Evolutionary conservation across 768 basidiomycete genomes (phyloP).

Genomic region (Russula abietina): DNA sequence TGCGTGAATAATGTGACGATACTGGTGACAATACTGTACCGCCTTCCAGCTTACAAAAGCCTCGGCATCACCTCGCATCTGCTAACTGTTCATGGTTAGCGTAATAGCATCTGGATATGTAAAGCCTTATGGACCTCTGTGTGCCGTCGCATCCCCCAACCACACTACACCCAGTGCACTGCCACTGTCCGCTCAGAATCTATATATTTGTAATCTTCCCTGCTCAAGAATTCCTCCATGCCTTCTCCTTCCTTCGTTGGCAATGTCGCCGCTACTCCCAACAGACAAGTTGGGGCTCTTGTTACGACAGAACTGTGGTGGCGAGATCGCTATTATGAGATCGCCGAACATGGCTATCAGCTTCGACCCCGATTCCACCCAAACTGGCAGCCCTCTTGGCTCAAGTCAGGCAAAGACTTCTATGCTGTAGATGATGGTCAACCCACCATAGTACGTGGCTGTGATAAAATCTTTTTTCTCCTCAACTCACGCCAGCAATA

Average conservation of each 20-base stretch:
- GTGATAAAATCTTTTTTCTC: neutral
- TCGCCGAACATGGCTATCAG: constrained; percentile 2
- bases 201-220: neutral
- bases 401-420: constrained; percentile 8
- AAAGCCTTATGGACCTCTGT: neutral
- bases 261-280: neutral
- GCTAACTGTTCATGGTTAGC: neutral
- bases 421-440: constrained; percentile 15
- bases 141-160: neutral
- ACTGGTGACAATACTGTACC: neutral
- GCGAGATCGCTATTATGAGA: constrained; percentile 1
- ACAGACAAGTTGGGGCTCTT: constrained; percentile 6
- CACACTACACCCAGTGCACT: neutral
- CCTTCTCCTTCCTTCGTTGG: neutral
- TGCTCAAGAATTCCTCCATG: neutral
- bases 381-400: constrained; percentile 16
- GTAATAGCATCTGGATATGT: neutral
- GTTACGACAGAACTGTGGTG: constrained; percentile 17
- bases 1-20: no score
- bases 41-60: neutral
- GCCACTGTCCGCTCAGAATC: neutral
- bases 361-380: constrained; percentile 21
- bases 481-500: neutral
- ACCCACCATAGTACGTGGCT: constrained; percentile 9
- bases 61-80: neutral